Evolutionary conservation across 1,139 yeast genomes (phyloP).

Genomic region (Debaryomyces coudertii): DNA sequence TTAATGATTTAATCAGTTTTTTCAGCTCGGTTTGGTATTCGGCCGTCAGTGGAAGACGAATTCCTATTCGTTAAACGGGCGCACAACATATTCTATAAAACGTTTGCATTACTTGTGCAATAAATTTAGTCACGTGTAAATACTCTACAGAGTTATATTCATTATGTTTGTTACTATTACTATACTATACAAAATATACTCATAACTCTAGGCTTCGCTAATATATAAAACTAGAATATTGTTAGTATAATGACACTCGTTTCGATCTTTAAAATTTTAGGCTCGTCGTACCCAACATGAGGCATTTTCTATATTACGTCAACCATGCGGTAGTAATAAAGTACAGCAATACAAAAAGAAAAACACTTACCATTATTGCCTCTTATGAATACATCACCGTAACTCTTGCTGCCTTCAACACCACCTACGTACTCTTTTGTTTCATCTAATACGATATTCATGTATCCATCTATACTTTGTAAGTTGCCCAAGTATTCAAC

Average conservation of each 20-base stretch:
- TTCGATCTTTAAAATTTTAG: background rate
- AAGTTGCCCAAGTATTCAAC: constrained; percentile 74
- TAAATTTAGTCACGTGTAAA: background rate
- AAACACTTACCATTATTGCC: constrained; percentile 82
- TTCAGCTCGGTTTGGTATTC: constrained; percentile 10
- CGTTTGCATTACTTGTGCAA: background rate
- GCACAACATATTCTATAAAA: background rate
- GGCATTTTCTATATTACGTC: background rate
- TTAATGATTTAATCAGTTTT: constrained; percentile 1
- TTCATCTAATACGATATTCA: constrained; percentile 87
- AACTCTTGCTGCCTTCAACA: constrained; percentile 54
- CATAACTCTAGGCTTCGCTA: constrained; percentile 36
- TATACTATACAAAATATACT: constrained; percentile 14
- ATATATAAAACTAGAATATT: constrained; percentile 48
- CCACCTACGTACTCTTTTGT: constrained; percentile 70
- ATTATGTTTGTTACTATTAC: background rate
- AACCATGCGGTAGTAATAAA: background rate
- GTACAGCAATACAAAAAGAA: background rate
- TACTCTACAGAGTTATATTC: background rate
- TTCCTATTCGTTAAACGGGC: constrained; percentile 6
- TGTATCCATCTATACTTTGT: constrained; percentile 93
- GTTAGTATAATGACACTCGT: background rate
- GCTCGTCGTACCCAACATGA: background rate
- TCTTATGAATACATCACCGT: constrained; percentile 90
- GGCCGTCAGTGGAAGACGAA: constrained; percentile 7